Evolutionary conservation across 1,139 yeast genomes (phyloP).

Genomic region (Martiniozyma asiatica): DNA sequence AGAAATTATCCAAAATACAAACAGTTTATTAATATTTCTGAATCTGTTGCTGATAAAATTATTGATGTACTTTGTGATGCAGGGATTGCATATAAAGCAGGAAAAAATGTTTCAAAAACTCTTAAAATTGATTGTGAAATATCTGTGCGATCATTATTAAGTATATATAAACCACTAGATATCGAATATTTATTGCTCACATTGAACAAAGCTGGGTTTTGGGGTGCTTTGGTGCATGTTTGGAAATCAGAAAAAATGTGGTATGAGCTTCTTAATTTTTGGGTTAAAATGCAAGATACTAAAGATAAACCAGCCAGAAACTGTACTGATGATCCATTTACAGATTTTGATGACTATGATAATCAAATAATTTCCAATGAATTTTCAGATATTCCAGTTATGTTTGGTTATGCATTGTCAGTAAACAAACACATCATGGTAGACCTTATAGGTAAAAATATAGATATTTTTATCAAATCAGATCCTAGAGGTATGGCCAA

Average conservation of each 20-base stretch:
- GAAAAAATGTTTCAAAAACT: conserved; percentile 7
- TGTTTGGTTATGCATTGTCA: conserved; percentile 32
- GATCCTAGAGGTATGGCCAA: conserved; percentile 29
- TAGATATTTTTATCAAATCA: conserved; percentile 25
- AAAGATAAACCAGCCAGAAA: neutral
- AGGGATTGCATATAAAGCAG: neutral
- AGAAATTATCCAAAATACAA: conserved; percentile 69
- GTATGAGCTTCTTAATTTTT: conserved; percentile 36
- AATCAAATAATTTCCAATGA: conserved; percentile 4
- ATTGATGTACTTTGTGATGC: conserved; percentile 36
- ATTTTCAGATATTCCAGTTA: conserved; percentile 17
- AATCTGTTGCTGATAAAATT: conserved; percentile 36
- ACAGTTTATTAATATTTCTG: conserved; percentile 65
- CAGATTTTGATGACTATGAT: neutral
- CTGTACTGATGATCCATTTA: conserved; percentile 7
- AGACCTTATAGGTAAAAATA: conserved; percentile 27
- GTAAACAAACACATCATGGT: conserved; percentile 20
- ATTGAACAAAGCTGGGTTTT: conserved; percentile 42
- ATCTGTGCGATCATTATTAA: conserved; percentile 56
- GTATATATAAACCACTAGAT: conserved; percentile 48
- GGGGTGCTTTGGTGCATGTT: conserved; percentile 44
- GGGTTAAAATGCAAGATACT: conserved; percentile 18
- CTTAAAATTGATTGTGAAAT: conserved; percentile 54
- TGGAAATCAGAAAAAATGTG: conserved; percentile 43
- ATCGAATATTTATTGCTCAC: conserved; percentile 35